Conservation (phyloP, 2,329 filamentous ascomycete species). For the Metarhizium album region DNA sequence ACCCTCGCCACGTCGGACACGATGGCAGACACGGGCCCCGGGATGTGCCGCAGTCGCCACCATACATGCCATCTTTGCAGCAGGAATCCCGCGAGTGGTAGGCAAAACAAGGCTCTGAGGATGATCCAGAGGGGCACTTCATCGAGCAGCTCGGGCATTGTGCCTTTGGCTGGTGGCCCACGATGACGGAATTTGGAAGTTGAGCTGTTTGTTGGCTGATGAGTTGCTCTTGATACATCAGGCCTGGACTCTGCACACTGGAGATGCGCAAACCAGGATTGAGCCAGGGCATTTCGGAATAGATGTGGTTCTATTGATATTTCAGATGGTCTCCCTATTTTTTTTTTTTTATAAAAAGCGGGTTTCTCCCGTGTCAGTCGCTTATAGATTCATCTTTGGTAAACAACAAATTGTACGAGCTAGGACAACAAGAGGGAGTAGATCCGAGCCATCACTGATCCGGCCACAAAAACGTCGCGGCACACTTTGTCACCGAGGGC, state of each 20-base stretch:
- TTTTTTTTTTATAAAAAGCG: no score
- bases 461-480: not conserved
- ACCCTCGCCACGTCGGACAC: conserved; percentile 1
- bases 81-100: not conserved
- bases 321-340: not conserved
- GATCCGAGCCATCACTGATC: not conserved
- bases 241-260: not conserved
- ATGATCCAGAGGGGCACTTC: not conserved
- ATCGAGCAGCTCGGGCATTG: not conserved
- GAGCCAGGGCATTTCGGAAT: not conserved
- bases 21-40: conserved; percentile 1
- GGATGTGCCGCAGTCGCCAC: conserved; percentile 5
- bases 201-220: not conserved
- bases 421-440: not conserved
- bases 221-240: not conserved
- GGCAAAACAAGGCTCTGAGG: not conserved
- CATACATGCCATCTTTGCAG: not conserved
- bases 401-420: not conserved
- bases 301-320: not conserved
- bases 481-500: not conserved
- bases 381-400: not conserved
- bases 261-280: not conserved
- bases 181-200: not conserved
- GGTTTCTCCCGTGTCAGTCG: not conserved
- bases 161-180: not conserved